Conservation (phyloP, 495 filamentous ascomycete species). For the Apiosordaria backusii region DNA sequence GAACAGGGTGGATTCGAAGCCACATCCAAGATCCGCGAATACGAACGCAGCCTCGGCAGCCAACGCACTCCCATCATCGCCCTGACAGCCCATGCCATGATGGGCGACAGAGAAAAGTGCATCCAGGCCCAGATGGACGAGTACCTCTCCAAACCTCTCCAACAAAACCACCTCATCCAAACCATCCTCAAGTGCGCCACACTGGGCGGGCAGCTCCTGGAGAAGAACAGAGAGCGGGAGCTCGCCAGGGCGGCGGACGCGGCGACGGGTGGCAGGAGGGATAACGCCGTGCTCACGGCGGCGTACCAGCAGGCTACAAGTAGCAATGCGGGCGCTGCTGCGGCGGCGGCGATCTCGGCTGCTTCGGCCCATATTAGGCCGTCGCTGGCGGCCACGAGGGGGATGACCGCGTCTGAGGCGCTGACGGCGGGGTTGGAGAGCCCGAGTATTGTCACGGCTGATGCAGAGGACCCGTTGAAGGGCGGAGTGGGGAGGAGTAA, state of each 20-base stretch:
- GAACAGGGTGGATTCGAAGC: slow-evolving; percentile 89
- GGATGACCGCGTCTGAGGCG: slow-evolving; percentile 61
- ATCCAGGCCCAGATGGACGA: slow-evolving; percentile 99
- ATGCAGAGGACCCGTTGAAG: slow-evolving; percentile 65
- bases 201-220: slow-evolving; percentile 81
- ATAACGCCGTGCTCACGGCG: slow-evolving; percentile 23
- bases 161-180: slow-evolving; percentile 97
- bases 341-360: slow-evolving; percentile 22
- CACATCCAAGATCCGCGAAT: slow-evolving; percentile 94
- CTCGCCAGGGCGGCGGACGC: slow-evolving; percentile 39
- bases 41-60: slow-evolving; percentile 72
- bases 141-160: slow-evolving; percentile 95
- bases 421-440: slow-evolving; percentile 56
- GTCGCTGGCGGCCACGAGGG: slow-evolving; percentile 37
- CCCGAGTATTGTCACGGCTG: slow-evolving; percentile 56
- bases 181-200: slow-evolving; percentile 96
- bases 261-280: slow-evolving; percentile 29
- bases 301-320: slow-evolving; percentile 21
- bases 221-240: slow-evolving; percentile 55
- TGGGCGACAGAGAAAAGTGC: slow-evolving; percentile 97
- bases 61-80: slow-evolving; percentile 93
- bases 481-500: slow-evolving; percentile 45
- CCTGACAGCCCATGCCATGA: slow-evolving; percentile 96
- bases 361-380: slow-evolving; percentile 32
- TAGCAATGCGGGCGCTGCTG: not conserved